A percentile compares a stretch with the other conserved stretches of the same genome.
phyloP scores from a whole-genome alignment of 2,329 filamentous ascomycete genomes.

The Teratosphaeria zuluensis region DNA sequence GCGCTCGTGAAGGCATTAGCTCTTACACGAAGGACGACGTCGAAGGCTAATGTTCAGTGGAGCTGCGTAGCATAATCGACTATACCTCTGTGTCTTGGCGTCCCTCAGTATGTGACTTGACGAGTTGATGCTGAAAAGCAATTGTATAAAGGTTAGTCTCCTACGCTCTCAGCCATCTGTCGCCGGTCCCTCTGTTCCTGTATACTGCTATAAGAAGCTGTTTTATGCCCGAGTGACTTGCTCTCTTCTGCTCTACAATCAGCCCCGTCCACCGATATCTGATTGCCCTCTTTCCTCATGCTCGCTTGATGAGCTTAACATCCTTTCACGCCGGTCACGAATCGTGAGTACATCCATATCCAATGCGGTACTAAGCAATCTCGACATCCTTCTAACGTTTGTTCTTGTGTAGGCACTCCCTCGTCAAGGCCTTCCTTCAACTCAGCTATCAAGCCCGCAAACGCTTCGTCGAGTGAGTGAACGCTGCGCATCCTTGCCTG shows the following conservation, averaged over 20 bases:
- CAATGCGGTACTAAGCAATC: too few species aligned
- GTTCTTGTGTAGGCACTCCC: conserved; percentile 16
- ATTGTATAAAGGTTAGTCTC: not conserved
- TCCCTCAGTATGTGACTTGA: not conserved
- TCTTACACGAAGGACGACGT: not conserved
- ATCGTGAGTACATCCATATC: not conserved
- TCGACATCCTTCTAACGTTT: too few species aligned
- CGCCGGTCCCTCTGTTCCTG: not conserved
- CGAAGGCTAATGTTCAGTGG: not conserved
- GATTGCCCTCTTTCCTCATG: not conserved
- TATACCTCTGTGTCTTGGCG: not conserved
- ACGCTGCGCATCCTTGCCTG: conserved; percentile 2
- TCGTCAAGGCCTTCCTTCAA: conserved; percentile 16
- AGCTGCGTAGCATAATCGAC: not conserved
- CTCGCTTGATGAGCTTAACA: conserved; percentile 10
- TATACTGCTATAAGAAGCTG: conserved; percentile 1
- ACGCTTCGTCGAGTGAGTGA: not conserved
- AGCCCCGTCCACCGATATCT: not conserved
- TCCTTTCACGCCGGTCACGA: conserved; percentile 18
- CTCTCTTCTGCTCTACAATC: not conserved
- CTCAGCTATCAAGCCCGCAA: conserved; percentile 6
- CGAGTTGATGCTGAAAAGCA: not conserved
- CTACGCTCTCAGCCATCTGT: not conserved
- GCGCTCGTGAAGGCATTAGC: not conserved
- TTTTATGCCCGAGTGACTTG: not conserved